These are phyloP conservation scores for Tulasnella sp. DNA, from an alignment of 768 basidiomycete genomes.

Conservation along the genomic window DNA sequence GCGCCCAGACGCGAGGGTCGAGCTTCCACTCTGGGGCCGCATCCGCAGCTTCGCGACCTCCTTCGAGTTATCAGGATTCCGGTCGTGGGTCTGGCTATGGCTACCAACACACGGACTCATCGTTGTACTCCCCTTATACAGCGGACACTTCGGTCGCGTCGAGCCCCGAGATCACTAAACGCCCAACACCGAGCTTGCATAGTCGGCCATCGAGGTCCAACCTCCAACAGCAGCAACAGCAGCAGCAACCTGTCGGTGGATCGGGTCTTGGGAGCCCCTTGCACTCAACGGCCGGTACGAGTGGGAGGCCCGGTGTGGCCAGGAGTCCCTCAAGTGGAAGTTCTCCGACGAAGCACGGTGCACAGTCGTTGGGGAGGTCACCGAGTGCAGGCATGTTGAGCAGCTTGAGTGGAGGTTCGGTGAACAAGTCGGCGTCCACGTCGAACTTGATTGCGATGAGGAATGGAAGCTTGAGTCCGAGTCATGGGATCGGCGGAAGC, in stretches of 20 bases:
- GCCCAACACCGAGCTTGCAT: neutral
- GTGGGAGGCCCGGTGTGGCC: neutral
- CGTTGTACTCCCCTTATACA: neutral
- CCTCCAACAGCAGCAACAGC: neutral
- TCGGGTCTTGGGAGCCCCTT: too few relatives aligned
- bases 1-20: neutral
- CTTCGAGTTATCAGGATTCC: constrained; percentile 12
- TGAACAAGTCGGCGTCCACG: constrained; percentile 8
- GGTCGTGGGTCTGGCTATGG: constrained; percentile 6
- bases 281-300: too few relatives aligned
- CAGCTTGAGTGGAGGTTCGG: constrained; percentile 2
- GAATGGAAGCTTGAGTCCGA: neutral
- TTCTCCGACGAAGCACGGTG: neutral
- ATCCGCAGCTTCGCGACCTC: constrained; percentile 1
- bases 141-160: constrained; percentile 10
- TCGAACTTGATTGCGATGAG: neutral
- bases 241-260: too few relatives aligned
- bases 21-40: neutral
- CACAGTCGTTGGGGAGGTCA: neutral
- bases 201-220: constrained; percentile 11
- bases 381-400: neutral
- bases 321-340: constrained; percentile 2
- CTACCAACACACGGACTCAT: neutral
- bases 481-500: neutral
- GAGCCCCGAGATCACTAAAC: neutral